These are phyloP conservation scores for Backusella australiensis DNA, from an alignment of 192 early-diverging fungal genomes.

Conservation along the genomic window DNA sequence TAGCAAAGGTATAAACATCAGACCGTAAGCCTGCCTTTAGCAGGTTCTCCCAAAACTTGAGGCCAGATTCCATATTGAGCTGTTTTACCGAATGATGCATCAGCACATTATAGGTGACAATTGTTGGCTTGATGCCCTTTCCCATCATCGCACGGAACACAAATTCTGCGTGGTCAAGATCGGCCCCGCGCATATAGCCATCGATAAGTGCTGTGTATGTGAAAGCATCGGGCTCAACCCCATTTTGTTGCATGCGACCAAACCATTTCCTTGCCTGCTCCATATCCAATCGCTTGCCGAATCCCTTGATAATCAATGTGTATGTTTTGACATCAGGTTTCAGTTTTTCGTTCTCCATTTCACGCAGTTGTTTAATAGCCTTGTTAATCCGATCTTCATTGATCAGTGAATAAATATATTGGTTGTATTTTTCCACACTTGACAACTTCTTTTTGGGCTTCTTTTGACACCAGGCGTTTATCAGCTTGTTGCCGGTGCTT, in stretches of 20 bases:
- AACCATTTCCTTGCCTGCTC: conserved; percentile 26
- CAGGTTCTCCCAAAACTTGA: conserved; percentile 33
- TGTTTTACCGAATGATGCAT: conserved; percentile 35
- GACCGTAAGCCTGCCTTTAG: conserved; percentile 29
- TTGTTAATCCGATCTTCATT: conserved; percentile 14
- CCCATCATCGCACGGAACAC: conserved; percentile 37
- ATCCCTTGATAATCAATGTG: conserved; percentile 30
- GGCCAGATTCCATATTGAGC: conserved; percentile 35
- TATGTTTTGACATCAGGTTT: conserved; percentile 23
- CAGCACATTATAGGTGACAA: conserved; percentile 41
- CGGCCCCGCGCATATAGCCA: conserved; percentile 28
- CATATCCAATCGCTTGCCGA: conserved; percentile 23
- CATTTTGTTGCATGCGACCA: conserved; percentile 21
- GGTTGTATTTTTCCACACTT: conserved; percentile 17
- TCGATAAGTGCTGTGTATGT: conserved; percentile 39
- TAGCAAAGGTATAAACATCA: conserved; percentile 39
- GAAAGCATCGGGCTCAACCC: conserved; percentile 22
- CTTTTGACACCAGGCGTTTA: not conserved
- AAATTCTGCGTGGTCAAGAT: conserved; percentile 31
- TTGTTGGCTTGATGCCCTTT: conserved; percentile 28
- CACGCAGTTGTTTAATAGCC: conserved; percentile 23
- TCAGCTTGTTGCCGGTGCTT: not conserved
- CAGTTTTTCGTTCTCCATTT: conserved; percentile 9
- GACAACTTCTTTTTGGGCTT: not conserved
- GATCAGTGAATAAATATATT: not conserved